phyloP scores from a whole-genome alignment of 2,329 filamentous ascomycete species.

The Capronia epimyces region DNA sequence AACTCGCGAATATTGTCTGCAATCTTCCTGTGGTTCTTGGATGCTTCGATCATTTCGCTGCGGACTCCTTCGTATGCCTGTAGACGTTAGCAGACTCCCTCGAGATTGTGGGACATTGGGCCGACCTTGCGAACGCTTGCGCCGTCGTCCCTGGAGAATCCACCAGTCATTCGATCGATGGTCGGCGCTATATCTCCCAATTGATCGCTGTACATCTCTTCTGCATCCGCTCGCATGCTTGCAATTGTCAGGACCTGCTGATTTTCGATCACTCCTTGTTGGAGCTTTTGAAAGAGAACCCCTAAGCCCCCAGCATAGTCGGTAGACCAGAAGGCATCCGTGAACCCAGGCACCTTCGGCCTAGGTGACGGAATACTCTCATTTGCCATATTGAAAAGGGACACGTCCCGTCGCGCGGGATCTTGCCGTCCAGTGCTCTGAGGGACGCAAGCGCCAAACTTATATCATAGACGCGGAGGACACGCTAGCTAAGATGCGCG shows the following conservation, averaged over 20 bases:
- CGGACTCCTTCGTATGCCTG: conserved; percentile 93
- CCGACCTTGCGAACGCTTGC: conserved; percentile 89
- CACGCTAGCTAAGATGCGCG: not conserved
- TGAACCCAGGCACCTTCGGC: conserved; percentile 73
- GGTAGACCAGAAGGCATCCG: conserved; percentile 94
- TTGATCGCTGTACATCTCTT: conserved; percentile 78
- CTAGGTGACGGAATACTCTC: conserved; percentile 10
- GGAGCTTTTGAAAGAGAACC: conserved; percentile 91
- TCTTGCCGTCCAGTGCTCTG: not conserved
- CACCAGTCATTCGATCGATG: conserved; percentile 74
- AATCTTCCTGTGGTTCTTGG: conserved; percentile 89
- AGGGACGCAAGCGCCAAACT: not conserved
- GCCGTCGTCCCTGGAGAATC: conserved; percentile 87
- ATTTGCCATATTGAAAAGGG: conserved; percentile 8
- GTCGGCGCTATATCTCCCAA: conserved; percentile 75
- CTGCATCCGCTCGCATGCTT: conserved; percentile 89
- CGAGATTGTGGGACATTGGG: not conserved
- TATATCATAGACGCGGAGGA: conserved; percentile 2
- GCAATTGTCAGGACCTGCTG: conserved; percentile 88
- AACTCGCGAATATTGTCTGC: conserved; percentile 93
- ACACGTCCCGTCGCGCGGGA: not conserved
- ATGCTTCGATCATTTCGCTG: conserved; percentile 83
- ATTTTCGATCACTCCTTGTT: conserved; percentile 93
- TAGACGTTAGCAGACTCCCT: conserved; percentile 6
- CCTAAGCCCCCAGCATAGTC: conserved; percentile 96